phyloP scores from a whole-genome alignment of 192 early-diverging fungal genomes.

The Chytriomyces confervae region DNA sequence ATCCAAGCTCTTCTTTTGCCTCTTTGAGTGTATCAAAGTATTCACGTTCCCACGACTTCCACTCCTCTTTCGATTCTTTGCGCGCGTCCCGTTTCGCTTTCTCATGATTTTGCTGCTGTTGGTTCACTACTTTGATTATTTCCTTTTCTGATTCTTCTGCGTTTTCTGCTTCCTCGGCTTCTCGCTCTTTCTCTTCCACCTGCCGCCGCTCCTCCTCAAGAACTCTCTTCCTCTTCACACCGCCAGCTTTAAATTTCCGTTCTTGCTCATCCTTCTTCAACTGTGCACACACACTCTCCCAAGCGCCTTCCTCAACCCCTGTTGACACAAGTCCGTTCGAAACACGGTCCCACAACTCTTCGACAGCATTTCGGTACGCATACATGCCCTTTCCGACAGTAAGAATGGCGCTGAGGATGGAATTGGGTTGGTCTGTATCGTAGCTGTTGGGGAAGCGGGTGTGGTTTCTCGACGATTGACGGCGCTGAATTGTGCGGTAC shows the following conservation, averaged over 20 bases:
- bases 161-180: not conserved
- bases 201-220: not conserved
- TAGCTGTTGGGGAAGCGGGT: not conserved
- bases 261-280: slow-evolving; percentile 13
- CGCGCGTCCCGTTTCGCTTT: not conserved
- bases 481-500: slow-evolving; percentile 25
- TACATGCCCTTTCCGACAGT: slow-evolving; percentile 42
- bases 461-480: not conserved
- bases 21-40: not conserved
- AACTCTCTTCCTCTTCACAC: slow-evolving; percentile 9
- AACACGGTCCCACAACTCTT: slow-evolving; percentile 28
- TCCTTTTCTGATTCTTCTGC: not conserved
- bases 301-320: slow-evolving; percentile 20
- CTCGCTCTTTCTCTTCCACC: not conserved
- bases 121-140: not conserved
- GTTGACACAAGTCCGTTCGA: not conserved
- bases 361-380: slow-evolving; percentile 7
- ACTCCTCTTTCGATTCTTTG: not conserved
- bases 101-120: too few species aligned
- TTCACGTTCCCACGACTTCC: slow-evolving; percentile 8
- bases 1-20: slow-evolving; percentile 26
- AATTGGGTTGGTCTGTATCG: not conserved
- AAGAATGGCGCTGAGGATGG: slow-evolving; percentile 51
- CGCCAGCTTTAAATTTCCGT: not conserved
- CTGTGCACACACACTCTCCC: slow-evolving; percentile 14